Evolutionary conservation across 768 basidiomycete genomes (phyloP), one percentile per base, ranked within the genome.

Genomic region (Porphyrellus cyaneotinctus): DNA sequence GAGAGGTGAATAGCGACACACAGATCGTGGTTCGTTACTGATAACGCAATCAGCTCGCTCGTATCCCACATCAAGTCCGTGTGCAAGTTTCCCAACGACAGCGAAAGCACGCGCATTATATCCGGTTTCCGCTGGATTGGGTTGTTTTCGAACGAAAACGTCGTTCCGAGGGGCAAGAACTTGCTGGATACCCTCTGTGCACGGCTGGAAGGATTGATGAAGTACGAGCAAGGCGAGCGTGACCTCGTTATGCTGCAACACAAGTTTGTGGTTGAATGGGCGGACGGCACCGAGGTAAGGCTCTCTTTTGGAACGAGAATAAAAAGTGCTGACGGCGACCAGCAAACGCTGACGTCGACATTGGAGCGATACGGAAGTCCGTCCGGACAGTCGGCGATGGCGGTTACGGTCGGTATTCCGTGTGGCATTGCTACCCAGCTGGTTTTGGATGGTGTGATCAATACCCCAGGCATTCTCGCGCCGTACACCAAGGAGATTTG

Each of bases 231-330:
- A 43, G 91, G 91, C 57, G 94, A 98, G 72, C 86, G 91, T 12
- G 95, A 99, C 70, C 82, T 98, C 55, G 91, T 99, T 54, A 91
- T 98, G 85, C 83, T 99, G 49, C 95, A 97, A 74, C 95, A 99
- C 81, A 95, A 95, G 76, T 98, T 99, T 67, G 74, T 91, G 61
- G 85, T 98, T 33, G 85, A 94, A 67, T 89, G 88, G 81, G 77
- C 80, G 31, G 91, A 97, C 64, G 94, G 95, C 43, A 78, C 72
- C 43, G 74, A 80, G 72, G 87, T 85, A 54, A 47, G 79, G 30
- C 2, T 44, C 18, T 32, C 12, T 12, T 24, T 51, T 22, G 49
- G 26, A n/a, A 44, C 7, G 10, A 22, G 20, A 17, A 54, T 13
- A 36, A 31, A n/a, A n/a, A 13, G 36, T 39, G 26, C 53, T 30